Evolutionary conservation across 2,329 filamentous ascomycete species (phyloP).

Genomic region (Fonsecaea pugnacius): DNA sequence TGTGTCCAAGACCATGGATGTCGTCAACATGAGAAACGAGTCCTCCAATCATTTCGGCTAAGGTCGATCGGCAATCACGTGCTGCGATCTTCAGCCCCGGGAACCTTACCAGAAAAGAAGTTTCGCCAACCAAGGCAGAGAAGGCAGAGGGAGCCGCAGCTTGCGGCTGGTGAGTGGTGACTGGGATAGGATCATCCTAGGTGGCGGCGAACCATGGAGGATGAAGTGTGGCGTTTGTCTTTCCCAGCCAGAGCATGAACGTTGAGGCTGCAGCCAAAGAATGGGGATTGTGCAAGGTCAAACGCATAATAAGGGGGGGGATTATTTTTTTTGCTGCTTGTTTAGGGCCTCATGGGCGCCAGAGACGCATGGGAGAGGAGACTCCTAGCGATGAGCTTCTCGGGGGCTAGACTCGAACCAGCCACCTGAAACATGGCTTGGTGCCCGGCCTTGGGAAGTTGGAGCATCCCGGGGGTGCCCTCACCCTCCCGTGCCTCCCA

Average conservation of each 20-base stretch:
- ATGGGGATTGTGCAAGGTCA: neutral
- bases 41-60: conserved; percentile 14
- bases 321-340: conserved; percentile 5
- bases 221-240: neutral
- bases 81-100: conserved; percentile 1
- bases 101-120: conserved; percentile 6
- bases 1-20: conserved; percentile 3
- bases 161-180: neutral
- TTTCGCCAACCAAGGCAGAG: neutral
- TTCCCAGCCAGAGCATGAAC: neutral
- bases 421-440: conserved; percentile 20
- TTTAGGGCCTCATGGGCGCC: conserved; percentile 6
- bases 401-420: conserved; percentile 13
- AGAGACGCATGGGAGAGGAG: conserved; percentile 11
- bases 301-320: conserved; percentile 7
- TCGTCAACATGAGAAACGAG: conserved; percentile 15
- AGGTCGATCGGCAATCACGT: conserved; percentile 1
- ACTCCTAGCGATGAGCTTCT: conserved; percentile 10
- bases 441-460: conserved; percentile 12
- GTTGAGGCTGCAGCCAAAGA: neutral
- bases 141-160: neutral
- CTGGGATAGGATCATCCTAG: neutral
- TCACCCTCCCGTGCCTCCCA: neutral
- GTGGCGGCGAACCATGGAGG: neutral
- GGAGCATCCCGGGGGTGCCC: conserved; percentile 14